Evolutionary conservation across 352 stramenopile genomes (phyloP).

Genomic region (Pythium aphanidermatum): DNA sequence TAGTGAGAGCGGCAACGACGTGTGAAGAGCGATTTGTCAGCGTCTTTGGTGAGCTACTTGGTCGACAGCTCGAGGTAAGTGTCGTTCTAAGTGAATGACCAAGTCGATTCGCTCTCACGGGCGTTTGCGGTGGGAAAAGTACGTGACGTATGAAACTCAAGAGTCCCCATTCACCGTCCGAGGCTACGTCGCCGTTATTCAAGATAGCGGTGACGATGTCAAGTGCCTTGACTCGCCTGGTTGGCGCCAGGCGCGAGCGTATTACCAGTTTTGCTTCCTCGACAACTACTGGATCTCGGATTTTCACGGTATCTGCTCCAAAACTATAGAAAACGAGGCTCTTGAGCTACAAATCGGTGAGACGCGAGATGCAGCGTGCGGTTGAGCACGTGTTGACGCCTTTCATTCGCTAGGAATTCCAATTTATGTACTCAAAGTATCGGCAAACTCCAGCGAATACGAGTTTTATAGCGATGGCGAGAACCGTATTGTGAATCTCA

Average conservation of each 20-base stretch:
- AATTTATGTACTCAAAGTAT: constrained; percentile 72
- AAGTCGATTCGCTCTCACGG: no score
- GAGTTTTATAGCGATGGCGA: constrained; percentile 26
- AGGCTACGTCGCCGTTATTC: constrained; percentile 51
- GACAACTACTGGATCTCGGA: constrained; percentile 52
- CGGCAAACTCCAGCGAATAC: constrained; percentile 21
- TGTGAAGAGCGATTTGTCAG: constrained; percentile 10
- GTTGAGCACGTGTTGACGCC: not conserved
- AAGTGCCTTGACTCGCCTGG: constrained; percentile 25
- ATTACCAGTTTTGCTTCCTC: constrained; percentile 73
- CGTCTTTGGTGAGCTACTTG: constrained; percentile 16
- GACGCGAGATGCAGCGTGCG: not conserved
- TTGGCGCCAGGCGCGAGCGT: constrained; percentile 45
- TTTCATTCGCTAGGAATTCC: constrained; percentile 43
- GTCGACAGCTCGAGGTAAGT: constrained; percentile 9
- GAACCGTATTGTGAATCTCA: constrained; percentile 25
- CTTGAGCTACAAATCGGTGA: constrained; percentile 28
- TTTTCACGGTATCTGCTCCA: constrained; percentile 47
- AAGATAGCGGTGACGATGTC: constrained; percentile 24
- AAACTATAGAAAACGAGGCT: constrained; percentile 31
- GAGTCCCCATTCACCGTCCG: constrained; percentile 27
- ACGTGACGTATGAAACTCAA: constrained; percentile 8
- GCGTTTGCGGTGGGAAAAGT: no score
- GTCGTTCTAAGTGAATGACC: no score
- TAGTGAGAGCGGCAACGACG: not conserved